These are phyloP conservation scores for Davidsoniella neocaledoniae DNA, from an alignment of 2,329 filamentous ascomycete genomes.

Conservation along the genomic window DNA sequence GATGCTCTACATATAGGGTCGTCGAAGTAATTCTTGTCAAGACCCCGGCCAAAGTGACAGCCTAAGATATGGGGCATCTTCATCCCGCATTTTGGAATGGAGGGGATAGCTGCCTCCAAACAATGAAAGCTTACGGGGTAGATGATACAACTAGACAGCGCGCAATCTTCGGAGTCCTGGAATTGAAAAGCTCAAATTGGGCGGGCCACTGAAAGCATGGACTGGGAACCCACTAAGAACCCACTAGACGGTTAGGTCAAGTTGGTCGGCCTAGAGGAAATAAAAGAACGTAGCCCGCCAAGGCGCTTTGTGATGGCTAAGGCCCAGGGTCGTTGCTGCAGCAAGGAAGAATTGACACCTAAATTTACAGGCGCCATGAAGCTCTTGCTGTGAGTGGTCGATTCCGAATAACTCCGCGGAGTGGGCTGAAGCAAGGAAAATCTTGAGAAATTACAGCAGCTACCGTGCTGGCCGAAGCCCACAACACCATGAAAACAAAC, in stretches of 20 bases:
- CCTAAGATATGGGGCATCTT: slow-evolving; percentile 4
- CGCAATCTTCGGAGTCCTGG: slow-evolving; percentile 6
- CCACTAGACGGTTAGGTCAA: not conserved
- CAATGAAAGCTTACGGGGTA: slow-evolving; percentile 4
- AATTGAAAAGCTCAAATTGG: not conserved
- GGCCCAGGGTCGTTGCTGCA: slow-evolving; percentile 7
- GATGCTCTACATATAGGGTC: too few relatives aligned
- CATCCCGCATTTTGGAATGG: not conserved
- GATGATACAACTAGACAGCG: not conserved
- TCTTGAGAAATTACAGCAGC: not conserved
- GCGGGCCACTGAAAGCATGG: too few relatives aligned
- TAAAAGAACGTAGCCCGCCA: not conserved
- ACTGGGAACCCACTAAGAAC: too few relatives aligned
- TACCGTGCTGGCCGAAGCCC: not conserved
- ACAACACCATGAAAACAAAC: not conserved
- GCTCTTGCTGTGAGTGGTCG: slow-evolving; percentile 8
- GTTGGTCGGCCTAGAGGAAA: slow-evolving; percentile 1
- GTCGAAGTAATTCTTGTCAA: too few relatives aligned
- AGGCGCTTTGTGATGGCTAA: slow-evolving; percentile 5
- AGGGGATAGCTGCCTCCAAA: not conserved
- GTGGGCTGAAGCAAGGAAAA: slow-evolving; percentile 8
- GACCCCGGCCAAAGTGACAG: not conserved
- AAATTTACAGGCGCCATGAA: slow-evolving; percentile 12
- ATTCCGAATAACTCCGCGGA: slow-evolving; percentile 12
- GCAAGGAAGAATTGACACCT: slow-evolving; percentile 11